Percentiles rank a stretch among this genome's conserved stretches.
Conservation (phyloP, 2,329 filamentous ascomycete species). For the Botrytis galanthina region DNA sequence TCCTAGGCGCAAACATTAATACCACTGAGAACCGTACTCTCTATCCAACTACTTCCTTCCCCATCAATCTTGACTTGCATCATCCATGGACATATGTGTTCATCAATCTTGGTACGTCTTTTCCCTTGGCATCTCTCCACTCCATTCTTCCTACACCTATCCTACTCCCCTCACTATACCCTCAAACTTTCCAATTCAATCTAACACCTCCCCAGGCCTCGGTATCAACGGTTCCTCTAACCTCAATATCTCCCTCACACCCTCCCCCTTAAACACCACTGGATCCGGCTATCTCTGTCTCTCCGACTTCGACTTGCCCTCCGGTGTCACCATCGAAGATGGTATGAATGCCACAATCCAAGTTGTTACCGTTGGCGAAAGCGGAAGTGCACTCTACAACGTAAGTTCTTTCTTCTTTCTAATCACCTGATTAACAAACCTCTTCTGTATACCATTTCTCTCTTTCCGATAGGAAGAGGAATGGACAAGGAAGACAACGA, state of each 20-base stretch:
- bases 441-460: not conserved
- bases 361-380: constrained; percentile 20
- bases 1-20: constrained; percentile 22
- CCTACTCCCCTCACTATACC: not conserved
- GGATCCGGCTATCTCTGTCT: constrained; percentile 22
- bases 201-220: constrained; percentile 7
- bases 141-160: not conserved
- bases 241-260: constrained; percentile 19
- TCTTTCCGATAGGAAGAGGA: not conserved
- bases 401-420: not conserved
- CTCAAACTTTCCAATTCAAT: not conserved
- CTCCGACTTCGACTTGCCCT: constrained; percentile 16
- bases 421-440: too few species aligned
- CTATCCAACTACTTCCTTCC: constrained; percentile 10
- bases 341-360: constrained; percentile 22
- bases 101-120: constrained; percentile 10
- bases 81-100: constrained; percentile 16
- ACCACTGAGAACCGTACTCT: constrained; percentile 15
- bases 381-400: constrained; percentile 23
- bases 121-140: not conserved
- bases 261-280: constrained; percentile 20
- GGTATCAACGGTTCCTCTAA: constrained; percentile 22
- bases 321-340: constrained; percentile 8
- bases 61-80: not conserved
- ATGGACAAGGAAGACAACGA: too few species aligned